phyloP scores from a whole-genome alignment of 1,139 yeast genomes.

The Candida gigantensis region DNA sequence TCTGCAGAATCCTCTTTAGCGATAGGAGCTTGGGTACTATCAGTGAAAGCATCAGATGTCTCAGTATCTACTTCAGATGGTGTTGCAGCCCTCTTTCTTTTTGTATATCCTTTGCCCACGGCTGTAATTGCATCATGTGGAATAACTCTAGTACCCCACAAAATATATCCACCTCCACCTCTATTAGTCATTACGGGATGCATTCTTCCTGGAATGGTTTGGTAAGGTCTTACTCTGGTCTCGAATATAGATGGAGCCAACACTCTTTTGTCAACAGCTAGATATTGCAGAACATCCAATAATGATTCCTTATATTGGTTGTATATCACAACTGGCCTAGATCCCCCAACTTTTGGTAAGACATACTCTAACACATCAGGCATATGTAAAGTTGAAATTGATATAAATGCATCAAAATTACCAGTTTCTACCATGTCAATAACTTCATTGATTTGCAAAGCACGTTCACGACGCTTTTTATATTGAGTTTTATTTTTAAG shows the following conservation, averaged over 20 bases:
- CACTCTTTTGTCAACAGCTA: constrained; percentile 65
- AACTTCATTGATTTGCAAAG: constrained; percentile 53
- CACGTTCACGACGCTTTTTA: constrained; percentile 61
- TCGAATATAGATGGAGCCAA: constrained; percentile 85
- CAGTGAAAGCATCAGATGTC: no score
- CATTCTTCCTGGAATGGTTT: constrained; percentile 89
- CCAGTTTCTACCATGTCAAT: constrained; percentile 52
- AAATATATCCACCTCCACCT: constrained; percentile 88
- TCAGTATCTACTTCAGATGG: constrained; percentile 8
- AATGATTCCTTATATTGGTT: constrained; percentile 78
- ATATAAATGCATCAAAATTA: constrained; percentile 74
- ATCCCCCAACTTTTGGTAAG: constrained; percentile 74
- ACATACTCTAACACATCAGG: constrained; percentile 64
- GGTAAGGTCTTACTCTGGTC: constrained; percentile 82
- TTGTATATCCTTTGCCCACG: constrained; percentile 52
- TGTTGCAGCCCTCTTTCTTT: constrained; percentile 30
- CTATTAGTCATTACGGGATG: constrained; percentile 95
- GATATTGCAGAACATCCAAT: constrained; percentile 68
- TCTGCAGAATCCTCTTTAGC: constrained; percentile 5
- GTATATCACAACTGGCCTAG: constrained; percentile 82
- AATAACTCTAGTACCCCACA: constrained; percentile 77
- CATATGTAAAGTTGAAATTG: constrained; percentile 72
- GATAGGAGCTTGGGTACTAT: neutral
- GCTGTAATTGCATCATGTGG: constrained; percentile 65
- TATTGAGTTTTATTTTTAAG: constrained; percentile 71